A percentile compares a stretch with the other conserved stretches of the same genome.
Evolutionary conservation across 2,329 filamentous ascomycete genomes (phyloP).

Genomic region (Aureobasidium melanogenum): DNA sequence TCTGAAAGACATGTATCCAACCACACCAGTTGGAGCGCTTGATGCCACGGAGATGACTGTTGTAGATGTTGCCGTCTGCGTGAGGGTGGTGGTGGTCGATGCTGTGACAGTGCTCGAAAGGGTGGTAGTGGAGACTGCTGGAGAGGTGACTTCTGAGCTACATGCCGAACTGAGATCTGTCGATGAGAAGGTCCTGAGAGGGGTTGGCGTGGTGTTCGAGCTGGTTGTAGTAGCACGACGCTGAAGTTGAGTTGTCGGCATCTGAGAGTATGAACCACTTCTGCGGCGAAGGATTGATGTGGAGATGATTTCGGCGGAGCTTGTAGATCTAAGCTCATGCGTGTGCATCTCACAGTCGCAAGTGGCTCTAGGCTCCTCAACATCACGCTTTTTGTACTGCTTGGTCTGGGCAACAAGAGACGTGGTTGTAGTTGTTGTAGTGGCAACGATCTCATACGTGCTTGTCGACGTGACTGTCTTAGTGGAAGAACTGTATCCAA

Average conservation of each 20-base stretch:
- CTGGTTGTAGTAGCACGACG: slow-evolving; percentile 4
- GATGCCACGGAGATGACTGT: slow-evolving; percentile 9
- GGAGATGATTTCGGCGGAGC: neutral
- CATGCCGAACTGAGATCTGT: slow-evolving; percentile 9
- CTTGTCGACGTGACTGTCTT: slow-evolving; percentile 8
- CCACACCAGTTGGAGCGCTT: slow-evolving; percentile 10
- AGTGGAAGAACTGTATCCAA: slow-evolving; percentile 12
- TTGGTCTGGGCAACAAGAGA: neutral
- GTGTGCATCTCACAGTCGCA: slow-evolving; percentile 7
- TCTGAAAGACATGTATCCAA: slow-evolving; percentile 11
- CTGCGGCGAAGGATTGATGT: slow-evolving; percentile 11
- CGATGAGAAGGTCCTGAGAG: slow-evolving; percentile 5
- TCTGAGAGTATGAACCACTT: neutral
- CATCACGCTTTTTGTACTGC: slow-evolving; percentile 12
- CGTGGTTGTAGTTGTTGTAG: slow-evolving; percentile 2
- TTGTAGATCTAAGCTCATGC: neutral
- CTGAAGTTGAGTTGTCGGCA: slow-evolving; percentile 7
- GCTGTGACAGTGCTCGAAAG: slow-evolving; percentile 5
- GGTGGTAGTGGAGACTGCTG: neutral
- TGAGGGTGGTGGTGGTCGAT: slow-evolving; percentile 17
- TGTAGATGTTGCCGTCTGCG: slow-evolving; percentile 1
- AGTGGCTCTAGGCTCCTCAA: neutral
- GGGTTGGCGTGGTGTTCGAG: slow-evolving; percentile 7
- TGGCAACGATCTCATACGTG: slow-evolving; percentile 6
- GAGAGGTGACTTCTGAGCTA: slow-evolving; percentile 10